Percentiles rank a stretch among this genome's conserved stretches.
These are phyloP conservation scores for Irpex lacteus DNA, from an alignment of 1,284 basidiomycete species.

Conservation along the genomic window DNA sequence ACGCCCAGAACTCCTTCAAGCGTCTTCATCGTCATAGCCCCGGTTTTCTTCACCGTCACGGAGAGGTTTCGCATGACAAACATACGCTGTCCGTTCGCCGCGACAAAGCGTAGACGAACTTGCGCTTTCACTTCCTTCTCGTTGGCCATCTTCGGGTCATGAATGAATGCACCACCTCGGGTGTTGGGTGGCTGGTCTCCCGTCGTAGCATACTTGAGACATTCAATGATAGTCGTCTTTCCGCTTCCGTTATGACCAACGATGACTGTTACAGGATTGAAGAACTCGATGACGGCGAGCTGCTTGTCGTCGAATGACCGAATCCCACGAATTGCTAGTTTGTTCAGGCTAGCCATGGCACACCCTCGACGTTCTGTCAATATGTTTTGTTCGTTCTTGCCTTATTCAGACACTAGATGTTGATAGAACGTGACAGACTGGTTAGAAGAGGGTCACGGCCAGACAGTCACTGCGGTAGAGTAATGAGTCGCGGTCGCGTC, in stretches of 20 bases:
- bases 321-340: slow-evolving; percentile 85
- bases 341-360: slow-evolving; percentile 83
- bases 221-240: slow-evolving; percentile 99
- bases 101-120: slow-evolving; percentile 91
- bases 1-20: slow-evolving; percentile 88
- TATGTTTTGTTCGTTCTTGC: neutral
- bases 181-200: slow-evolving; percentile 98
- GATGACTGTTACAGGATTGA: slow-evolving; percentile 96
- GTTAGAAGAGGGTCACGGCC: neutral
- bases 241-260: slow-evolving; percentile 99
- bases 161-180: slow-evolving; percentile 96
- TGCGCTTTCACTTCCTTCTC: slow-evolving; percentile 99
- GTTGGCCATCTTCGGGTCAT: slow-evolving; percentile 98
- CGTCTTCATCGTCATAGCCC: slow-evolving; percentile 94
- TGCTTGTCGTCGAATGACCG: slow-evolving; percentile 95
- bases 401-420: neutral
- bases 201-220: slow-evolving; percentile 97
- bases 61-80: slow-evolving; percentile 92
- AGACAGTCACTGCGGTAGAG: neutral
- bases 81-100: slow-evolving; percentile 87
- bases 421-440: too few species aligned
- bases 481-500: neutral
- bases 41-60: slow-evolving; percentile 89
- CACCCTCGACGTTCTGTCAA: neutral
- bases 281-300: slow-evolving; percentile 95